Evolutionary conservation across 2,329 filamentous ascomycete species (phyloP).

Genomic region (Paraphaeosphaeria sporulosa): DNA sequence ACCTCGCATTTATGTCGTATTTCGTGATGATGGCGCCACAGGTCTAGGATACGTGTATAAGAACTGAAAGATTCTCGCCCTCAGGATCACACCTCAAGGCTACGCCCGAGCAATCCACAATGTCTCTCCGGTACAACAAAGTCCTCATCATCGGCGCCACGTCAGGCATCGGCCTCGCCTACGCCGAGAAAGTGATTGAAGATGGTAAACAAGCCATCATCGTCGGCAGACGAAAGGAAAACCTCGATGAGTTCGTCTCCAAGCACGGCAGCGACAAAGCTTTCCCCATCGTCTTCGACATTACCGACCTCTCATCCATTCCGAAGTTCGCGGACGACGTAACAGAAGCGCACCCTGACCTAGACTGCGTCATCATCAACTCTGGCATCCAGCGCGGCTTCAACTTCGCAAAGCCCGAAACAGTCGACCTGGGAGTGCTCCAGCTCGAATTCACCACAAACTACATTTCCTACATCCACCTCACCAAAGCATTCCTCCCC

Average conservation of each 20-base stretch:
- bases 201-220: constrained; percentile 58
- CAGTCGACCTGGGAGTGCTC: constrained; percentile 54
- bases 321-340: constrained; percentile 54
- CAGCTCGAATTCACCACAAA: constrained; percentile 60
- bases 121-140: constrained; percentile 60
- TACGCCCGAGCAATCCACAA: constrained; percentile 24
- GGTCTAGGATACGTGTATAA: background rate
- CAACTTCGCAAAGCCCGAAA: constrained; percentile 58
- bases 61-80: background rate
- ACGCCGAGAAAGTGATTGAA: constrained; percentile 58
- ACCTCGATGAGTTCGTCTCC: constrained; percentile 57
- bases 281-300: constrained; percentile 57
- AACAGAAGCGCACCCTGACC: constrained; percentile 56
- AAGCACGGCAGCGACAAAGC: constrained; percentile 57
- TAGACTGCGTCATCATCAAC: constrained; percentile 63
- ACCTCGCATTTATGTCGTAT: too few relatives aligned
- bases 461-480: constrained; percentile 58
- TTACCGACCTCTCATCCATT: constrained; percentile 59
- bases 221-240: constrained; percentile 60
- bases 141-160: constrained; percentile 63
- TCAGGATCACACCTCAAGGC: background rate
- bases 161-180: constrained; percentile 59
- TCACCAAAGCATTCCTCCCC: constrained; percentile 60
- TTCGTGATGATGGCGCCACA: too few relatives aligned
- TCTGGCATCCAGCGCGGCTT: constrained; percentile 61